Conservation (phyloP, 345 rosid genomes). For the Salix dunnii region DNA sequence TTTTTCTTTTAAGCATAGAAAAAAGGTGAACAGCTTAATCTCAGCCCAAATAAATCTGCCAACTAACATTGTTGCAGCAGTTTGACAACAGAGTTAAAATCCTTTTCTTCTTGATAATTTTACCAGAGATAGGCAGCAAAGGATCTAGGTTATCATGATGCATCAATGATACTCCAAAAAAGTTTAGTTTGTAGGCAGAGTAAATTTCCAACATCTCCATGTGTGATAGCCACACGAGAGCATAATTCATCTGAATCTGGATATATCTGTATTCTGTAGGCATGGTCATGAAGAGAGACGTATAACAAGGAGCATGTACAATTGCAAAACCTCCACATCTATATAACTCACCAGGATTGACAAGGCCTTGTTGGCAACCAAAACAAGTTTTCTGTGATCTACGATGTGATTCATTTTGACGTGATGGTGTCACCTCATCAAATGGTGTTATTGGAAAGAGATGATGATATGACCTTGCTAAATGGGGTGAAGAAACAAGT, state of each 20-base stretch:
- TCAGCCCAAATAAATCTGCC: too few relatives aligned
- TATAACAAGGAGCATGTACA: not conserved
- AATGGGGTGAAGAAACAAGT: constrained; percentile 91
- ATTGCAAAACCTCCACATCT: not conserved
- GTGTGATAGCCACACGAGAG: not conserved
- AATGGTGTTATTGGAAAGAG: constrained; percentile 87
- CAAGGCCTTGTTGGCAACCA: constrained; percentile 79
- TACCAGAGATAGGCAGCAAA: too few relatives aligned
- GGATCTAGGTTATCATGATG: too few relatives aligned
- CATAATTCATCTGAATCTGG: not conserved
- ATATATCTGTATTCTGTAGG: not conserved
- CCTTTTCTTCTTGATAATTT: too few relatives aligned
- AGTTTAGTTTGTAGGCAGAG: too few relatives aligned
- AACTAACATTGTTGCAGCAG: too few relatives aligned
- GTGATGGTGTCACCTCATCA: constrained; percentile 53
- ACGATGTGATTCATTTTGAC: constrained; percentile 31
- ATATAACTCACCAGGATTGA: constrained; percentile 46
- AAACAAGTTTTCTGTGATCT: constrained; percentile 55
- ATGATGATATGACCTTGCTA: constrained; percentile 95
- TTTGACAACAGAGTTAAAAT: too few relatives aligned
- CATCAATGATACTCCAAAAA: too few relatives aligned
- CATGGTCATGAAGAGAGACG: not conserved
- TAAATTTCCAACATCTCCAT: too few relatives aligned
- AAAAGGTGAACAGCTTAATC: too few relatives aligned
- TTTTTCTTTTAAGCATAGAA: too few relatives aligned